These are phyloP conservation scores for Dictyostelium discoideum DNA, from an alignment of 78 protist genomes.

Conservation along the genomic window DNA sequence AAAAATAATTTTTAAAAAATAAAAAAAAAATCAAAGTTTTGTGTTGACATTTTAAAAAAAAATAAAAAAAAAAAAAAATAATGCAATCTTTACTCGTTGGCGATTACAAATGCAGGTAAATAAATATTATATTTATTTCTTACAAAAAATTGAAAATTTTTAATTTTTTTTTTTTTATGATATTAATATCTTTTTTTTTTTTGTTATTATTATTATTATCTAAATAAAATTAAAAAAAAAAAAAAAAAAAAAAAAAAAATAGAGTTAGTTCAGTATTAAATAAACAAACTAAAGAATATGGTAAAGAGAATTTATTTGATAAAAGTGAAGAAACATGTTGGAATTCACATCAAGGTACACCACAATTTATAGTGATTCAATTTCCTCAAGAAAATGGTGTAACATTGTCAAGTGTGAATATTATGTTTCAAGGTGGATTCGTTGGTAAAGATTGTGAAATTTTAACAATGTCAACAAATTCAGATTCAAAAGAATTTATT, in stretches of 20 bases:
- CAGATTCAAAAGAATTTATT: constrained; percentile 9
- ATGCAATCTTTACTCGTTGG: background rate
- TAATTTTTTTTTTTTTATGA: too few relatives aligned
- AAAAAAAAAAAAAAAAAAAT: too few relatives aligned
- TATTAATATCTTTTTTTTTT: too few relatives aligned
- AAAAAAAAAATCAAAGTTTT: background rate
- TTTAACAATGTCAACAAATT: background rate
- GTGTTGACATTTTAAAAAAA: background rate
- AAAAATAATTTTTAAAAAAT: background rate
- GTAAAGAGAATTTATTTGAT: constrained; percentile 81
- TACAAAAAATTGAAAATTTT: too few relatives aligned
- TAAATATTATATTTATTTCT: background rate
- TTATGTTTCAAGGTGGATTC: constrained; percentile 83
- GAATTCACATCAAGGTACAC: constrained; percentile 83
- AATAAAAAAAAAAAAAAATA: background rate
- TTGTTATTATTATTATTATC: too few relatives aligned
- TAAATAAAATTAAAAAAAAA: too few relatives aligned
- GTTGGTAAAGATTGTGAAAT: constrained; percentile 78
- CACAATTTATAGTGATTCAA: constrained; percentile 46
- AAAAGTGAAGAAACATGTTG: constrained; percentile 75
- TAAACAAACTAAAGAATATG: constrained; percentile 78
- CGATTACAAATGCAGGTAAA: background rate
- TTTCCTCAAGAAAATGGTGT: constrained; percentile 29
- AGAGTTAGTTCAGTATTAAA: constrained; percentile 81
- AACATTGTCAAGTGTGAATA: constrained; percentile 3